These are phyloP conservation scores for Coniochaeta pulveracea DNA, from an alignment of 2,329 filamentous ascomycete genomes.

Conservation along the genomic window DNA sequence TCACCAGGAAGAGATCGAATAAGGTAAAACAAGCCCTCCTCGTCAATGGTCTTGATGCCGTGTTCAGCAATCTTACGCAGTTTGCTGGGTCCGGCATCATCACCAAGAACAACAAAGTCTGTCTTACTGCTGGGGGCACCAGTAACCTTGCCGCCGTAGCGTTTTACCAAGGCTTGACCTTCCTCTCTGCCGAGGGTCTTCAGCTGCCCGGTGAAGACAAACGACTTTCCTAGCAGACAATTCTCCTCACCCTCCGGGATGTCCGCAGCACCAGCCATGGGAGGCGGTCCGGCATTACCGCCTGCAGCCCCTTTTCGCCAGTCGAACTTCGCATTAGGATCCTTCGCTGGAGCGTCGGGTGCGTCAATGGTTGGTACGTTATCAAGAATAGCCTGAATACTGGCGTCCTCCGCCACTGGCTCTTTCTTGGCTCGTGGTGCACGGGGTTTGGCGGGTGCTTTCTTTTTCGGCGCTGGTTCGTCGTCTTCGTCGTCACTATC, in stretches of 20 bases:
- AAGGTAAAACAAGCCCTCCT: conserved; percentile 80
- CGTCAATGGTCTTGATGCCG: conserved; percentile 84
- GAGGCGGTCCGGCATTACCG: conserved; percentile 52
- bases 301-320: conserved; percentile 52
- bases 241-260: conserved; percentile 78
- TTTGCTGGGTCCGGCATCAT: conserved; percentile 88
- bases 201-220: conserved; percentile 90
- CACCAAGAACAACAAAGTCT: conserved; percentile 81
- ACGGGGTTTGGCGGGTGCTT: conserved; percentile 51
- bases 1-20: conserved; percentile 72
- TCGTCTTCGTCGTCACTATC: conserved; percentile 45
- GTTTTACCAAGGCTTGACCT: conserved; percentile 76
- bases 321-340: conserved; percentile 66
- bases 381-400: conserved; percentile 75
- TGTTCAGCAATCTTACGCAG: conserved; percentile 72
- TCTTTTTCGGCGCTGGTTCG: conserved; percentile 38
- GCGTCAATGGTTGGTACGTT: conserved; percentile 74
- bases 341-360: conserved; percentile 69
- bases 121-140: conserved; percentile 83
- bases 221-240: conserved; percentile 78
- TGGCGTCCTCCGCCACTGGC: conserved; percentile 53
- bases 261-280: conserved; percentile 52
- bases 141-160: conserved; percentile 87
- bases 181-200: conserved; percentile 74
- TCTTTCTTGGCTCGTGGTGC: conserved; percentile 53